phyloP scores from a whole-genome alignment of 2,329 filamentous ascomycete genomes.

The Aureobasidium sp. region DNA sequence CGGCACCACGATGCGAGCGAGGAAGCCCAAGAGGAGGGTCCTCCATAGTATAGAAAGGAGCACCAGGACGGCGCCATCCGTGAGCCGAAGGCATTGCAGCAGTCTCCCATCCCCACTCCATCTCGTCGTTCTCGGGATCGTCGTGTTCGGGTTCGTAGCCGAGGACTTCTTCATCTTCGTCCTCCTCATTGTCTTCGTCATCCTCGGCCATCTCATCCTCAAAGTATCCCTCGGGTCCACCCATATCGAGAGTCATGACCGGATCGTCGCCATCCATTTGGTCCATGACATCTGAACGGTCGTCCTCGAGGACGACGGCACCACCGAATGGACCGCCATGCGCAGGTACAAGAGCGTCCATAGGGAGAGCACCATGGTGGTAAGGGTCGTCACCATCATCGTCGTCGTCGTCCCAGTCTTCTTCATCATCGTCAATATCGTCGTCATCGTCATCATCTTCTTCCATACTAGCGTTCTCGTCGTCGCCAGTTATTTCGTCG shows the following conservation, averaged over 20 bases:
- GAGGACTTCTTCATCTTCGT: slow-evolving; percentile 60
- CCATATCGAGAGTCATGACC: slow-evolving; percentile 34
- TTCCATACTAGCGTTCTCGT: slow-evolving; percentile 40
- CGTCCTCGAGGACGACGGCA: slow-evolving; percentile 35
- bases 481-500: slow-evolving; percentile 42
- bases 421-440: slow-evolving; percentile 32
- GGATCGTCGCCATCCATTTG: slow-evolving; percentile 37
- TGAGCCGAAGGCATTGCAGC: slow-evolving; percentile 30
- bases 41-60: slow-evolving; percentile 11
- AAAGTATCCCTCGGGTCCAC: slow-evolving; percentile 43
- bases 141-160: slow-evolving; percentile 44
- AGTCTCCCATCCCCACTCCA: slow-evolving; percentile 46
- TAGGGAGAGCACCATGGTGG: slow-evolving; percentile 28
- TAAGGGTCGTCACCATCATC: slow-evolving; percentile 51
- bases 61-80: slow-evolving; percentile 1
- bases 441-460: slow-evolving; percentile 45
- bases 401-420: slow-evolving; percentile 38
- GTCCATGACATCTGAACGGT: slow-evolving; percentile 31
- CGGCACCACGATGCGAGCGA: slow-evolving; percentile 34
- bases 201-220: slow-evolving; percentile 52
- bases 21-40: slow-evolving; percentile 33
- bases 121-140: slow-evolving; percentile 26
- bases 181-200: slow-evolving; percentile 45
- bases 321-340: slow-evolving; percentile 29
- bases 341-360: slow-evolving; percentile 19